Percentiles rank a stretch among this genome's conserved stretches.
Evolutionary conservation across 768 basidiomycete genomes (phyloP).

Genomic region (Mycena belliarum): DNA sequence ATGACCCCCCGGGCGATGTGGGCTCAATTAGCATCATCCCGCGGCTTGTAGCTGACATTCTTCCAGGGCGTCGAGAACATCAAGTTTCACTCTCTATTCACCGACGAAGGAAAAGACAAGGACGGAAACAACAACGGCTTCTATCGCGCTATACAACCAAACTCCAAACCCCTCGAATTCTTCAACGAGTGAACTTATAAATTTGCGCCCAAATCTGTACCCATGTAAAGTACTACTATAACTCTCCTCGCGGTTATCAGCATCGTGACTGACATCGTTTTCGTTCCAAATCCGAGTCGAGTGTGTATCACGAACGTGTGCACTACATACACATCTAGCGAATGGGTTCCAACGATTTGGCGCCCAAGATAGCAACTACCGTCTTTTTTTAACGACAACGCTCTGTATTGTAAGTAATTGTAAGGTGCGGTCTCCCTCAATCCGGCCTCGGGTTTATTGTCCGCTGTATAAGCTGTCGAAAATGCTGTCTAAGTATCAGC

Average conservation of each 20-base stretch:
- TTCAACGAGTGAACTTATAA: slow-evolving; percentile 58
- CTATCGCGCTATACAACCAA: slow-evolving; percentile 67
- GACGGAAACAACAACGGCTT: slow-evolving; percentile 47
- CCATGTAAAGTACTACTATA: background rate
- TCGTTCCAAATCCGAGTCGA: no score
- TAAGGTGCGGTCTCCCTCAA: no score
- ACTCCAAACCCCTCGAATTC: slow-evolving; percentile 61
- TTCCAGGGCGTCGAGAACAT: slow-evolving; percentile 65
- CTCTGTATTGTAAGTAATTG: no score
- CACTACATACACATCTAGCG: no score
- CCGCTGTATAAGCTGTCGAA: no score
- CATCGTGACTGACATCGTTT: no score
- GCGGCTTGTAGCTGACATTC: slow-evolving; percentile 4
- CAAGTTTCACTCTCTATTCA: slow-evolving; percentile 71
- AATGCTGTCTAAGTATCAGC: no score
- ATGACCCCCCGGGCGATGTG: slow-evolving; percentile 74
- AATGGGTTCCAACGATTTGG: no score
- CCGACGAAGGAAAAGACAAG: slow-evolving; percentile 53
- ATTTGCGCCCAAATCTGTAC: slow-evolving; percentile 1
- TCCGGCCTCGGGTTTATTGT: no score
- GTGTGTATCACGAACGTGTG: no score
- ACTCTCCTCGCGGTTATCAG: background rate
- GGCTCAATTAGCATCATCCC: slow-evolving; percentile 16
- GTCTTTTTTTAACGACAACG: no score
- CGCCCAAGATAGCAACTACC: no score